Conservation (phyloP, 148 eudicot genomes). For the Vaccinium corymbosum region DNA sequence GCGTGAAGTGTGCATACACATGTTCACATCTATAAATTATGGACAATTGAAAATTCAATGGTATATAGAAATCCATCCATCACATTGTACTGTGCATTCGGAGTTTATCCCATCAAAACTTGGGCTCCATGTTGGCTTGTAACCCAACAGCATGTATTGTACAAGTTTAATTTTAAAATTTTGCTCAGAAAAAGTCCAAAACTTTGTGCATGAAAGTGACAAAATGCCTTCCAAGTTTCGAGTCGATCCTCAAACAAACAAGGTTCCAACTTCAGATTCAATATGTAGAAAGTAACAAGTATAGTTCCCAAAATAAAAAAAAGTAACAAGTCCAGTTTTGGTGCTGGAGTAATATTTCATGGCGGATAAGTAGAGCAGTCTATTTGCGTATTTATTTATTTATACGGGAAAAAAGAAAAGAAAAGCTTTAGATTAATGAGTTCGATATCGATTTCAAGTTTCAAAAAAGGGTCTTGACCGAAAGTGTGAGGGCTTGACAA, state of each 20-base stretch:
- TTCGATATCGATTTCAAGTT: not conserved
- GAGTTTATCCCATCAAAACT: conserved; percentile 11
- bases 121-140: conserved; percentile 27
- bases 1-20: not conserved
- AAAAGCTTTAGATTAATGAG: not conserved
- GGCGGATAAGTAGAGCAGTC: not conserved
- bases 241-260: not conserved
- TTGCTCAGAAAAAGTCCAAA: not conserved
- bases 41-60: not conserved
- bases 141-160: conserved; percentile 30
- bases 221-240: conserved; percentile 12
- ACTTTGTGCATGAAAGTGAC: conserved; percentile 13
- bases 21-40: not conserved
- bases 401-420: not conserved
- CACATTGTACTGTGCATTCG: conserved; percentile 4
- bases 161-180: conserved; percentile 13
- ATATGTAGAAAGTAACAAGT: not conserved
- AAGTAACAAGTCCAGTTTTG: not conserved
- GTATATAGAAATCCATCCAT: not conserved
- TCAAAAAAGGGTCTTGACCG: not conserved
- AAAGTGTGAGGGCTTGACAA: not conserved
- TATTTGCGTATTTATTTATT: no score
- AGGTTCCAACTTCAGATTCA: not conserved
- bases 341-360: not conserved
- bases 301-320: no score